Evolutionary conservation across 345 rosid genomes (phyloP).

Genomic region (Ailanthus altissimus): DNA sequence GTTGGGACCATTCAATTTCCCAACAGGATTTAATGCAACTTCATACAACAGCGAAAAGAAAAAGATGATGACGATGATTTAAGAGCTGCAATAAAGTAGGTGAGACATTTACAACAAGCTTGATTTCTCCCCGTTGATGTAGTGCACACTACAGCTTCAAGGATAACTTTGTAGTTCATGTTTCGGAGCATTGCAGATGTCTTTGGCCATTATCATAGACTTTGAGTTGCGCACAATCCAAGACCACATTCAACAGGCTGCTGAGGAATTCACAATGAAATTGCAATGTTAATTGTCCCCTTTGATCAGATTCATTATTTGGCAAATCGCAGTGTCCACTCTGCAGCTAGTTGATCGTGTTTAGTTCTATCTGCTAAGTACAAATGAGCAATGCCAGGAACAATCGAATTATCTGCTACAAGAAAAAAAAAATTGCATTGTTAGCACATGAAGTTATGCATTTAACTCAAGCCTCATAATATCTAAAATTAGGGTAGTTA

Average conservation of each 20-base stretch:
- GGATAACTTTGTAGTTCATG: neutral
- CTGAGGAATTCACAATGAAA: neutral
- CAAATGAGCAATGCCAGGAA: slow-evolving; percentile 66
- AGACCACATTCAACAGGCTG: neutral
- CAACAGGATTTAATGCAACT: neutral
- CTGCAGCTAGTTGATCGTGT: slow-evolving; percentile 74
- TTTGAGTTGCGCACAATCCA: neutral
- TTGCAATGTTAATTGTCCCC: neutral
- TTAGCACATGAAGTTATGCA: neutral
- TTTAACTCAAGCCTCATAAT: neutral
- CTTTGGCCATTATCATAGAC: neutral
- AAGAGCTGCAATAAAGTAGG: neutral
- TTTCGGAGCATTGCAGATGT: neutral
- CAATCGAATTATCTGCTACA: slow-evolving; percentile 60
- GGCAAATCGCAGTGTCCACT: slow-evolving; percentile 93
- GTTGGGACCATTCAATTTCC: neutral
- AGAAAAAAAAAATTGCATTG: neutral
- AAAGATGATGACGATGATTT: neutral
- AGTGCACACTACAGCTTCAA: neutral
- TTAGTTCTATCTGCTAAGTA: slow-evolving; percentile 74
- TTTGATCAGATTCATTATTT: slow-evolving; percentile 37
- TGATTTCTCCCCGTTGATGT: neutral
- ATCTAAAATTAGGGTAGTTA: neutral
- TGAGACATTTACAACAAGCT: neutral
- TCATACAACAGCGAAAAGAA: neutral